Conservation (phyloP, 2,329 filamentous ascomycete species). For the Helicocarpus griseus region DNA sequence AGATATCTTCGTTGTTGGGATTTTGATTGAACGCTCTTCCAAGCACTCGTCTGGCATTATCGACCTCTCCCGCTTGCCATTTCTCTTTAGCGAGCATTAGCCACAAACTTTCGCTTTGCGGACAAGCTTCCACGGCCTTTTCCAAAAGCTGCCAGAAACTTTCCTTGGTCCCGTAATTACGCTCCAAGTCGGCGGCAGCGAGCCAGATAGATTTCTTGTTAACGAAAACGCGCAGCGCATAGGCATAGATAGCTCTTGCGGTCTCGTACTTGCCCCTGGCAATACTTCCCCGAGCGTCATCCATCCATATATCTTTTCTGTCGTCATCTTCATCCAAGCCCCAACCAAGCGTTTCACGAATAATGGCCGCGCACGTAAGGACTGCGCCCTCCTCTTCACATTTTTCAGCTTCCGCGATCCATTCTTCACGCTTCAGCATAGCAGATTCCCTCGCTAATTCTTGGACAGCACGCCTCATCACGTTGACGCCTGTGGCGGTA, state of each 20-base stretch:
- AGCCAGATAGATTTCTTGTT: constrained; percentile 84
- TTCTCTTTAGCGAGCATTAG: constrained; percentile 93
- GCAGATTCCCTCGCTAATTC: constrained; percentile 81
- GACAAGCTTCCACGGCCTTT: constrained; percentile 88
- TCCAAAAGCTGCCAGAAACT: constrained; percentile 77
- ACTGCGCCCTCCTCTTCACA: constrained; percentile 87
- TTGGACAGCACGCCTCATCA: constrained; percentile 91
- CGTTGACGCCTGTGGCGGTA: constrained; percentile 67
- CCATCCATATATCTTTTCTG: constrained; percentile 89
- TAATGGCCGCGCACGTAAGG: constrained; percentile 78
- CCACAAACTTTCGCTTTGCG: constrained; percentile 85
- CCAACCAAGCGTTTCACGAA: constrained; percentile 88
- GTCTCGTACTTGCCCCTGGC: constrained; percentile 78
- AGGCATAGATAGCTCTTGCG: constrained; percentile 85
- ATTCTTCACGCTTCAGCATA: constrained; percentile 95
- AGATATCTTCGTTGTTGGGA: constrained; percentile 95
- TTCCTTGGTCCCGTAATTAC: constrained; percentile 76
- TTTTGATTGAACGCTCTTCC: constrained; percentile 89
- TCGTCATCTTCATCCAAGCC: constrained; percentile 92
- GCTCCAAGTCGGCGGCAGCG: constrained; percentile 81
- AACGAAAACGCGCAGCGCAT: constrained; percentile 79
- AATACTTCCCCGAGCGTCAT: constrained; percentile 78
- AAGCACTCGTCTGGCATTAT: constrained; percentile 76
- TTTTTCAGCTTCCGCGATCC: constrained; percentile 88
- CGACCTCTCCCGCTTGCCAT: constrained; percentile 77